Conservation (phyloP, 257 asterid genomes). For the Ocimum tenuiflorum region DNA sequence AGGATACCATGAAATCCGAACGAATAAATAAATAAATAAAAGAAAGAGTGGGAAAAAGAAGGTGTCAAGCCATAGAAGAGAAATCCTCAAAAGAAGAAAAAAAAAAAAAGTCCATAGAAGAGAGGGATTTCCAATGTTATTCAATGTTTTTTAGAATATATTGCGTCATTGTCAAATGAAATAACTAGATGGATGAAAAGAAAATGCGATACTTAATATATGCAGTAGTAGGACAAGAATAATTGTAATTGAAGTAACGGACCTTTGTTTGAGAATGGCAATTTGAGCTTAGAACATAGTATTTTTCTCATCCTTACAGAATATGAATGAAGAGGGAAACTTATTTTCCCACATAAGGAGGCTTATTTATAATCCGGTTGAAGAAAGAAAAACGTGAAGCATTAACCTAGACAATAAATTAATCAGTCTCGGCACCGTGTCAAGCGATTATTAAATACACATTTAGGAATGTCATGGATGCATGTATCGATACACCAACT, state of each 20-base stretch:
- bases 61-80: too few relatives aligned
- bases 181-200: too few relatives aligned
- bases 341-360: background rate
- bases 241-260: background rate
- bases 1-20: too few relatives aligned
- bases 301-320: slow-evolving; percentile 19
- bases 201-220: too few relatives aligned
- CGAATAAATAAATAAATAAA: too few relatives aligned
- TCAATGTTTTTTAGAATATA: too few relatives aligned
- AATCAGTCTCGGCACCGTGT: slow-evolving; percentile 12
- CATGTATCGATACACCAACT: background rate
- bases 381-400: background rate
- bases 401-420: slow-evolving; percentile 6
- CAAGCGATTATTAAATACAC: background rate
- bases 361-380: slow-evolving; percentile 15
- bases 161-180: too few relatives aligned
- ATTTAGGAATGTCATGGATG: background rate
- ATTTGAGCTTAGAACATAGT: slow-evolving; percentile 26
- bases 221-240: background rate
- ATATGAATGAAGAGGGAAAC: slow-evolving; percentile 4
- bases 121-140: too few relatives aligned
- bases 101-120: too few relatives aligned
- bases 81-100: too few relatives aligned
- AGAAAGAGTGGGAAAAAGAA: too few relatives aligned
- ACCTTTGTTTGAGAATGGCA: slow-evolving; percentile 28